These are phyloP conservation scores for Thielaviopsis musarum DNA, from an alignment of 2,329 filamentous ascomycete species.

Conservation along the genomic window DNA sequence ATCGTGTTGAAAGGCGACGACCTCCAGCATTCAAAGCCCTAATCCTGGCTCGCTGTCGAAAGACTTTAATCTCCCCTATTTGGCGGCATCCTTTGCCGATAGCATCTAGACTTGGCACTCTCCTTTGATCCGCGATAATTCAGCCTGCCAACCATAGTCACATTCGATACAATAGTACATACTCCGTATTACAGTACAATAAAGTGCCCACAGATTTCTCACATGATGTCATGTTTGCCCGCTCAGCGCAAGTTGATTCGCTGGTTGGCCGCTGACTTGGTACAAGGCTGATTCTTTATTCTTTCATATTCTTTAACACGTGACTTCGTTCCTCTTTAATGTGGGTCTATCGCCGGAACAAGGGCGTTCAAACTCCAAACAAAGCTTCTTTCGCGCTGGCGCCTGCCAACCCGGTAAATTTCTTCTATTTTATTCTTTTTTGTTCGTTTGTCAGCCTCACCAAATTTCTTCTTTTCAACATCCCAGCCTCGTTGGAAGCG, in stretches of 20 bases:
- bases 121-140: neutral
- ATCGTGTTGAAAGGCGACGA: neutral
- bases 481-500: conserved; percentile 1
- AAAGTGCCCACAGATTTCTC: neutral
- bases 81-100: no score
- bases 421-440: neutral
- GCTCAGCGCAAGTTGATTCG: neutral
- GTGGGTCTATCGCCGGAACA: conserved; percentile 1
- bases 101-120: no score
- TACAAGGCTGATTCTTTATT: neutral
- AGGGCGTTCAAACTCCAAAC: neutral
- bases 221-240: conserved; percentile 1
- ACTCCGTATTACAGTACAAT: neutral
- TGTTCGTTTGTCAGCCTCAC: neutral
- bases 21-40: neutral
- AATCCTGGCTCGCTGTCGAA: neutral
- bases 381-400: conserved; percentile 12
- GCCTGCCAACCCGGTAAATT: conserved; percentile 12
- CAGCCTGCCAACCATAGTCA: neutral
- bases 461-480: neutral
- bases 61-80: neutral
- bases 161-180: neutral
- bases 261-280: neutral
- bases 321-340: conserved; percentile 1
- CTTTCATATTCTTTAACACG: conserved; percentile 3